Percentiles rank a stretch among this genome's conserved stretches.
phyloP scores from a whole-genome alignment of 495 filamentous ascomycete species.

The Cercophora scortea region DNA sequence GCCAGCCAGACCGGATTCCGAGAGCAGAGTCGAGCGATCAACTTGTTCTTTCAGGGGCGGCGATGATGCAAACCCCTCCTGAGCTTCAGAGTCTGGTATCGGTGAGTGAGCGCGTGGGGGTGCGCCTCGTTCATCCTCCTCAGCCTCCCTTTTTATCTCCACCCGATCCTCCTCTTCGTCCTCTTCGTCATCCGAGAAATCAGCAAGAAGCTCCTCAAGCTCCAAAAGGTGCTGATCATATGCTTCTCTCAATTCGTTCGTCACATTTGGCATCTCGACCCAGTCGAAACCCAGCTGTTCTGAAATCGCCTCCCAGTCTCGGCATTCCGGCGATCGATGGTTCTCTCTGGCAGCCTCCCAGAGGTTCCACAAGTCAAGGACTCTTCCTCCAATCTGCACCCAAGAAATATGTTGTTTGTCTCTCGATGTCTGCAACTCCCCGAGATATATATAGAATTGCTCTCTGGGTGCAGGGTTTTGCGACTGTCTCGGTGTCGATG shows the following conservation, averaged over 20 bases:
- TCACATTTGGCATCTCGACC: slow-evolving; percentile 19
- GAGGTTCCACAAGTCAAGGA: slow-evolving; percentile 27
- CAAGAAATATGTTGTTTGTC: slow-evolving; percentile 7
- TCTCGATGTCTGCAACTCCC: slow-evolving; percentile 7
- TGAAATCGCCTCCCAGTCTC: slow-evolving; percentile 31
- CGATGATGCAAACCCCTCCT: slow-evolving; percentile 10
- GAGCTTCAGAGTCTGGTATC: neutral
- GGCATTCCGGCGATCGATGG: slow-evolving; percentile 12
- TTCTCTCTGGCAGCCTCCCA: slow-evolving; percentile 25
- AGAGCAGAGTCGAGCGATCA: neutral
- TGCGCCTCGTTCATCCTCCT: neutral
- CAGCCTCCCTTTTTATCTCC: neutral
- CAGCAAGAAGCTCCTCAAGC: slow-evolving; percentile 20
- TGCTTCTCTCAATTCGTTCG: slow-evolving; percentile 24
- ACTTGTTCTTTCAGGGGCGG: slow-evolving; percentile 11
- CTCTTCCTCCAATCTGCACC: slow-evolving; percentile 14
- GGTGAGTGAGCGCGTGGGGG: neutral
- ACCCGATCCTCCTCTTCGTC: slow-evolving; percentile 16
- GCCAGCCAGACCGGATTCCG: neutral
- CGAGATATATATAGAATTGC: slow-evolving; percentile 22
- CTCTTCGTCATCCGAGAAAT: slow-evolving; percentile 10
- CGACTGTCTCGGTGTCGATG: neutral
- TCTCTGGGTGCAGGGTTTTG: neutral
- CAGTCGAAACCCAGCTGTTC: slow-evolving; percentile 32
- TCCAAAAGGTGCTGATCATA: slow-evolving; percentile 24